A percentile compares a stretch with the other conserved stretches of the same genome.
phyloP scores from a whole-genome alignment of 768 basidiomycete genomes.

The Pleurotus platypus region DNA sequence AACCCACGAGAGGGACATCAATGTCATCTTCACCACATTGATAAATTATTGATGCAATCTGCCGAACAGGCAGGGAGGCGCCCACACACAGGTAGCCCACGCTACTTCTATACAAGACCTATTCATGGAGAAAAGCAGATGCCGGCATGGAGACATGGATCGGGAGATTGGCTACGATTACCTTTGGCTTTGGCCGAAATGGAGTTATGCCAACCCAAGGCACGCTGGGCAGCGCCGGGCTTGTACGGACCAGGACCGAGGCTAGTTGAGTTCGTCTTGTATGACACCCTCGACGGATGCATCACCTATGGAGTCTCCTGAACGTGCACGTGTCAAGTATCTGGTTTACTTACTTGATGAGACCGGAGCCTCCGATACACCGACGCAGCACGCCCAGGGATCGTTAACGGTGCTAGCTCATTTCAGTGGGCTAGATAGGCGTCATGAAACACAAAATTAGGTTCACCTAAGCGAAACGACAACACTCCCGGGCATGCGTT shows the following conservation, averaged over 20 bases:
- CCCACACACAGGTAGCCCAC: neutral
- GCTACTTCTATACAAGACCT: neutral
- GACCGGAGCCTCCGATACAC: too few relatives aligned
- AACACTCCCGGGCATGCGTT: neutral
- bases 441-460: neutral
- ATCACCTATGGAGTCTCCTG: too few relatives aligned
- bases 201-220: too few relatives aligned
- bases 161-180: constrained; percentile 6
- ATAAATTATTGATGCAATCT: neutral
- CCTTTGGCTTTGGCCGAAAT: neutral
- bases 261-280: too few relatives aligned
- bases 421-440: neutral
- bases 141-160: constrained; percentile 1
- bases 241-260: too few relatives aligned
- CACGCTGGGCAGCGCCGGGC: too few relatives aligned
- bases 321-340: too few relatives aligned
- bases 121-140: constrained; percentile 1
- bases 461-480: neutral
- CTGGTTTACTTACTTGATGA: too few relatives aligned
- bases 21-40: too few relatives aligned
- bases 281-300: too few relatives aligned
- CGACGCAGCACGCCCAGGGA: neutral
- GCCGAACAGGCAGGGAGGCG: neutral
- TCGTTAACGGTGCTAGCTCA: neutral
- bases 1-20: too few relatives aligned